A percentile compares a stretch with the other conserved stretches of the same genome.
Conservation (phyloP, 2,329 filamentous ascomycete species). For the Ceratocystis smalleyi region DNA sequence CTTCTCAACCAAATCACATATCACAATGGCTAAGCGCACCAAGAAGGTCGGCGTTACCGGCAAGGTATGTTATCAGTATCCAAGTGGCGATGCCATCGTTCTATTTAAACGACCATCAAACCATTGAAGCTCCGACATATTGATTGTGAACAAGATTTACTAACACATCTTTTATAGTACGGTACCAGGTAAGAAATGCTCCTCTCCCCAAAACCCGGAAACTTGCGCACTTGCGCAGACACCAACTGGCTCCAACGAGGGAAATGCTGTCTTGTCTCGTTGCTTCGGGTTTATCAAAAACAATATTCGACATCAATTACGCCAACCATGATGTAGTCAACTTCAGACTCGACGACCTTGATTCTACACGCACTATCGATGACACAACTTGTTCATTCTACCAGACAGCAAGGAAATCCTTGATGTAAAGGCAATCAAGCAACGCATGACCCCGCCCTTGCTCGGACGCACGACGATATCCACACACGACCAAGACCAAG, state of each 20-base stretch:
- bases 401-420: neutral
- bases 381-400: neutral
- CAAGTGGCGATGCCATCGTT: conserved; percentile 2
- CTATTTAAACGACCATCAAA: neutral
- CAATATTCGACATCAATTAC: neutral
- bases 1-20: conserved; percentile 23
- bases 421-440: neutral
- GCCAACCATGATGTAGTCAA: neutral
- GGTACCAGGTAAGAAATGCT: conserved; percentile 62
- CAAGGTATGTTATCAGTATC: conserved; percentile 24
- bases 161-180: conserved; percentile 48
- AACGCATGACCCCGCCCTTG: neutral
- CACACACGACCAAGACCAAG: neutral
- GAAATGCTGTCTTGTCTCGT: neutral
- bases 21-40: conserved; percentile 87
- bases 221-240: neutral
- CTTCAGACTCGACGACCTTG: neutral
- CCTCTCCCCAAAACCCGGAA: conserved; percentile 3
- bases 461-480: neutral
- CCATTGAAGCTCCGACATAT: neutral
- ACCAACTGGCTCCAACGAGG: neutral
- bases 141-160: neutral
- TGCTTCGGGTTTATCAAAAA: neutral
- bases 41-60: conserved; percentile 95
- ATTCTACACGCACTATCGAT: neutral